phyloP scores from a whole-genome alignment of 805 yeast species.

The Candida maesae region DNA sequence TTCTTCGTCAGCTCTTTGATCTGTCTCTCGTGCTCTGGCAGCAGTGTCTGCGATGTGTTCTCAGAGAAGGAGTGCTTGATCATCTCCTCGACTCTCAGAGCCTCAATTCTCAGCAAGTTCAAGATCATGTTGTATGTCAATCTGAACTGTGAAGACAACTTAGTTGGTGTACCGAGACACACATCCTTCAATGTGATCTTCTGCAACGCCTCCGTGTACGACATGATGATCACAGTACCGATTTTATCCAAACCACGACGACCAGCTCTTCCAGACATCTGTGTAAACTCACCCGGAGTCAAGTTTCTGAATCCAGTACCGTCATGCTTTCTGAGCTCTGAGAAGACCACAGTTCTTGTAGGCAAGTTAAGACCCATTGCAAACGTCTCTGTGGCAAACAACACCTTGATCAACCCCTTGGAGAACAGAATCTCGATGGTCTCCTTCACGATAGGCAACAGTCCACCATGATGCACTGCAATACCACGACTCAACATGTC shows the following conservation, averaged over 20 bases:
- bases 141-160: conserved; percentile 86
- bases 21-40: conserved; percentile 79
- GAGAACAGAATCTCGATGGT: conserved; percentile 90
- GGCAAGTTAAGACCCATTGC: conserved; percentile 98
- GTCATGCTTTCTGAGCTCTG: conserved; percentile 84
- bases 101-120: conserved; percentile 88
- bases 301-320: conserved; percentile 78
- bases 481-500: conserved; percentile 87
- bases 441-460: conserved; percentile 89
- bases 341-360: conserved; percentile 91
- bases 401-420: conserved; percentile 76
- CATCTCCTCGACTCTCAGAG: conserved; percentile 96
- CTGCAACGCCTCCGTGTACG: conserved; percentile 63
- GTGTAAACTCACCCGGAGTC: conserved; percentile 95
- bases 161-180: conserved; percentile 85
- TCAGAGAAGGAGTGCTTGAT: conserved; percentile 94
- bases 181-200: conserved; percentile 68
- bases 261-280: conserved; percentile 99
- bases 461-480: conserved; percentile 94
- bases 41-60: conserved; percentile 75
- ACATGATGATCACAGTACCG: conserved; percentile 93
- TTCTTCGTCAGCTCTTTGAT: conserved; percentile 51
- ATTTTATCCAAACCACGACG: conserved; percentile 91
- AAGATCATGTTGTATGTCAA: conserved; percentile 94
- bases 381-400: conserved; percentile 97